These are phyloP conservation scores for Rhizophlyctis rosea DNA, from an alignment of 192 early-diverging fungal genomes.

Conservation along the genomic window DNA sequence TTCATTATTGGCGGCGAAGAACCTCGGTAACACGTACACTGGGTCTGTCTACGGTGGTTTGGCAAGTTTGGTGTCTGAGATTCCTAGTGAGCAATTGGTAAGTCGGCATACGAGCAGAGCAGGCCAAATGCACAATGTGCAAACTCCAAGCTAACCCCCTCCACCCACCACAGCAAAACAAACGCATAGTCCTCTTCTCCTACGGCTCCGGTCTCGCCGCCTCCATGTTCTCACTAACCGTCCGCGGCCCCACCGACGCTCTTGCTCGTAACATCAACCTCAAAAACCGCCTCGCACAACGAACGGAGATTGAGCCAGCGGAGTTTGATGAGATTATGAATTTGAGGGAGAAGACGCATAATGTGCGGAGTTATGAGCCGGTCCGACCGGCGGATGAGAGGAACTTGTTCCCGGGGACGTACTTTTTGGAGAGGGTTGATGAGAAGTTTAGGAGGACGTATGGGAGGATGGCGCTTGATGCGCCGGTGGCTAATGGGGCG, in stretches of 20 bases:
- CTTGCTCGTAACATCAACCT: constrained; percentile 68
- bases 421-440: constrained; percentile 87
- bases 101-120: no score
- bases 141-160: background rate
- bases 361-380: constrained; percentile 77
- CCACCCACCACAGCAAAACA: constrained; percentile 58
- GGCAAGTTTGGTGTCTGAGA: constrained; percentile 72
- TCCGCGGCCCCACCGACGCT: constrained; percentile 58
- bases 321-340: constrained; percentile 78
- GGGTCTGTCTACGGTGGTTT: constrained; percentile 73
- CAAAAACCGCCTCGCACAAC: constrained; percentile 64
- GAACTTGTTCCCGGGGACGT: constrained; percentile 74
- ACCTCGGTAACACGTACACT: constrained; percentile 95
- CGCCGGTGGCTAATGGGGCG: no score
- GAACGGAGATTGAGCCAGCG: constrained; percentile 72
- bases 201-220: constrained; percentile 96
- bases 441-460: constrained; percentile 90
- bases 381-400: constrained; percentile 59
- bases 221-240: constrained; percentile 89
- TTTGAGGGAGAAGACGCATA: constrained; percentile 84
- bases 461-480: constrained; percentile 2
- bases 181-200: constrained; percentile 87
- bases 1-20: constrained; percentile 73
- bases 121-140: no score
- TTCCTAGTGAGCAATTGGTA: no score